Percentiles rank a stretch among this genome's conserved stretches.
These are phyloP conservation scores for Phytopythium helicoides DNA, from an alignment of 352 stramenopile genomes.

Conservation along the genomic window DNA sequence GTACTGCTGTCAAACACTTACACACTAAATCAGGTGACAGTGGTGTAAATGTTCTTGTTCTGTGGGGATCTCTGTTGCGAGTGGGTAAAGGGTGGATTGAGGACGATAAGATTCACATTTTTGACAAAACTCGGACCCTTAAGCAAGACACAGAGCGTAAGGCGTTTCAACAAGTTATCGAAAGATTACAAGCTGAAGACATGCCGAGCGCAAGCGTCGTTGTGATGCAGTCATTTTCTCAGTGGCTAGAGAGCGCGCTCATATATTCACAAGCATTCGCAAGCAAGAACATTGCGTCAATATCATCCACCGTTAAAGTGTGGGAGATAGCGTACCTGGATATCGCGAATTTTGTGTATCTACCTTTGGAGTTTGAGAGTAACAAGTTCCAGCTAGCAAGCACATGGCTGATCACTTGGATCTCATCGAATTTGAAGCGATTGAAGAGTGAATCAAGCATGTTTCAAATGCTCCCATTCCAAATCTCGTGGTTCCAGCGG, in stretches of 20 bases:
- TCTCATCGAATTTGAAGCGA: constrained; percentile 30
- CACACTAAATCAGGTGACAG: too few species aligned
- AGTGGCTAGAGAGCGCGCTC: constrained; percentile 27
- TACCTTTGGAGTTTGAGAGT: constrained; percentile 53
- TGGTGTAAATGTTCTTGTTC: too few species aligned
- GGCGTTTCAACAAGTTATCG: too few species aligned
- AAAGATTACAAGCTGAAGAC: too few species aligned
- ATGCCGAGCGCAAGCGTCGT: constrained; percentile 2
- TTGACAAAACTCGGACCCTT: too few species aligned
- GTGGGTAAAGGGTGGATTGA: too few species aligned
- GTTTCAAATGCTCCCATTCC: constrained; percentile 40
- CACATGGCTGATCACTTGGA: constrained; percentile 51
- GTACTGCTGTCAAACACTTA: too few species aligned
- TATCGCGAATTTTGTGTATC: constrained; percentile 48
- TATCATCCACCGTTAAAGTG: constrained; percentile 15
- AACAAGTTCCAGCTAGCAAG: constrained; percentile 20
- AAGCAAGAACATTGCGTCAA: constrained; percentile 13
- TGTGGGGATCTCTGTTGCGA: too few species aligned
- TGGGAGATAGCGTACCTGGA: constrained; percentile 46
- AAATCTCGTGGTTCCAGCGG: constrained; percentile 46
- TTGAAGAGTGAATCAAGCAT: constrained; percentile 14
- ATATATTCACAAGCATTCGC: constrained; percentile 35
- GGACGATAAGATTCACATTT: too few species aligned
- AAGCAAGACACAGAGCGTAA: too few species aligned
- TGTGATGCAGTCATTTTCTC: constrained; percentile 20